These are phyloP conservation scores for Pseudoneurospora amorphoporcata DNA, from an alignment of 495 filamentous ascomycete genomes.

Conservation along the genomic window DNA sequence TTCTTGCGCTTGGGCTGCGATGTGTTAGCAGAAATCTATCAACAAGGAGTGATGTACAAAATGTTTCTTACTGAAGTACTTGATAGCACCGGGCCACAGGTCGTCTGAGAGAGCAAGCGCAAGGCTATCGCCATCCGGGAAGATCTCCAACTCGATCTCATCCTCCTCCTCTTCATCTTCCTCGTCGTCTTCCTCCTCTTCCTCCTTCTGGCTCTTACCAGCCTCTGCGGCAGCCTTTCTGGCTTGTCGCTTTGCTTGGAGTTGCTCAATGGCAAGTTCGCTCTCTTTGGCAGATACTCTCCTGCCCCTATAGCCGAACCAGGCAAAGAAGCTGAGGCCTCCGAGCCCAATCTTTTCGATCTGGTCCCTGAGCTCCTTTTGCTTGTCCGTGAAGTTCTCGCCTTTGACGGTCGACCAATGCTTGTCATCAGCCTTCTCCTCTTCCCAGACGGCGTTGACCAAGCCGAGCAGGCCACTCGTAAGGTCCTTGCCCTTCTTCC, in stretches of 20 bases:
- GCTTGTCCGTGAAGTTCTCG: conserved; percentile 39
- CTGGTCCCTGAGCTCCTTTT: conserved; percentile 40
- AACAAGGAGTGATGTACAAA: neutral
- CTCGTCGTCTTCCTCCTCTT: conserved; percentile 44
- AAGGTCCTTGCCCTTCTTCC: conserved; percentile 77
- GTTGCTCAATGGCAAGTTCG: conserved; percentile 43
- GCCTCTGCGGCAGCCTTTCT: conserved; percentile 45
- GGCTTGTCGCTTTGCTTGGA: conserved; percentile 48
- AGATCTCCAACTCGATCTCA: conserved; percentile 58
- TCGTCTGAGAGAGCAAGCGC: conserved; percentile 75
- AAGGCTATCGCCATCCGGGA: conserved; percentile 68
- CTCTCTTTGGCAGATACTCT: conserved; percentile 61
- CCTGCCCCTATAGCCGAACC: conserved; percentile 67
- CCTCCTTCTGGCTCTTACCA: conserved; percentile 38
- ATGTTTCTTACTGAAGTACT: conserved; percentile 72
- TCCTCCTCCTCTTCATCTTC: conserved; percentile 44
- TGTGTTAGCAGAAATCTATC: neutral
- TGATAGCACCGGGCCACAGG: conserved; percentile 75
- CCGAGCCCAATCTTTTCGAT: conserved; percentile 48
- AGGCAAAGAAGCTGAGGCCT: conserved; percentile 70
- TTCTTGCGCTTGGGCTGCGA: conserved; percentile 54
- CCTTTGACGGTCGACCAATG: conserved; percentile 18
- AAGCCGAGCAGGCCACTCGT: conserved; percentile 70
- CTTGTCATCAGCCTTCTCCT: conserved; percentile 42
- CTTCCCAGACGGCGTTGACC: conserved; percentile 56